A percentile compares a stretch with the other conserved stretches of the same genome.
These are phyloP conservation scores for Boechera retrofracta DNA, from an alignment of 345 rosid species.

Conservation along the genomic window DNA sequence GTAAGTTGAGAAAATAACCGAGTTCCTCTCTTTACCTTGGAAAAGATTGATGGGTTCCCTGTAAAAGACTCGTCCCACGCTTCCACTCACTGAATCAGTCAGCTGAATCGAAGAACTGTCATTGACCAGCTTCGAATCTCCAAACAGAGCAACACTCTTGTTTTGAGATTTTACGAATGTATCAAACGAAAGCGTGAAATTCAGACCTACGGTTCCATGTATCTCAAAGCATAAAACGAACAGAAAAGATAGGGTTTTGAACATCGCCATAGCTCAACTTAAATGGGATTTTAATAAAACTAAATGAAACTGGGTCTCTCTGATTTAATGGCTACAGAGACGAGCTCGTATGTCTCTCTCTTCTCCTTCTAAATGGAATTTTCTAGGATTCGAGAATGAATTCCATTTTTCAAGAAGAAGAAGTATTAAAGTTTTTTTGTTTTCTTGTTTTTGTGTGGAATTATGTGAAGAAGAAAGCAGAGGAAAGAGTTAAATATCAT, in stretches of 20 bases:
- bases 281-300: neutral
- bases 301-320: slow-evolving; percentile 48
- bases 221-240: slow-evolving; percentile 49
- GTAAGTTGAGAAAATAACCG: slow-evolving; percentile 65
- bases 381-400: slow-evolving; percentile 16
- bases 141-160: slow-evolving; percentile 56
- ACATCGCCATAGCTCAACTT: slow-evolving; percentile 19
- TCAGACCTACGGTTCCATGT: slow-evolving; percentile 40
- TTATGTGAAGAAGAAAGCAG: slow-evolving; percentile 17
- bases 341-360: slow-evolving; percentile 9
- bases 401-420: slow-evolving; percentile 1
- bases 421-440: neutral
- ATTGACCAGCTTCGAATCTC: slow-evolving; percentile 64
- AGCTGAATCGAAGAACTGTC: slow-evolving; percentile 63
- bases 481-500: slow-evolving; percentile 37
- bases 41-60: slow-evolving; percentile 73
- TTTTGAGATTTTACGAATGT: slow-evolving; percentile 54
- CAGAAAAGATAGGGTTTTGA: slow-evolving; percentile 43
- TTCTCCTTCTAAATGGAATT: slow-evolving; percentile 14
- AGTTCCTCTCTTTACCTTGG: slow-evolving; percentile 58
- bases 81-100: slow-evolving; percentile 53
- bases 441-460: neutral
- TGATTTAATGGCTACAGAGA: slow-evolving; percentile 21
- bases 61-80: slow-evolving; percentile 62
- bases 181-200: slow-evolving; percentile 56